Percentiles rank a stretch among this genome's conserved stretches.
These are phyloP conservation scores for Nitzschia putrida DNA, from an alignment of 108 stramenopile species.

Conservation along the genomic window DNA sequence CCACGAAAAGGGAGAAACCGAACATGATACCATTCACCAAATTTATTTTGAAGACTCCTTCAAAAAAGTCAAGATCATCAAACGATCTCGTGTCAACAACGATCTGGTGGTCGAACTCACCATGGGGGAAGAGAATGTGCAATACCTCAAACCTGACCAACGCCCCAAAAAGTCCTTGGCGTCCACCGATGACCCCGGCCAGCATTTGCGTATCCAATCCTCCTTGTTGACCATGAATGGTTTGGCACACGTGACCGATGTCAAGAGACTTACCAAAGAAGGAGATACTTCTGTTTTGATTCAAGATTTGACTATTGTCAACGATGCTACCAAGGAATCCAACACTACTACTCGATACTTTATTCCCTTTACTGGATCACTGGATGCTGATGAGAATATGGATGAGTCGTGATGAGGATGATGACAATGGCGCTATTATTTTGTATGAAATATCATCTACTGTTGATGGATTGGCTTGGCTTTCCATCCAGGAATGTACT, in stretches of 20 bases:
- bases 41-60: slow-evolving; percentile 41
- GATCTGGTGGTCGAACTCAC: slow-evolving; percentile 69
- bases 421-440: no score
- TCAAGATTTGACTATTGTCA: slow-evolving; percentile 71
- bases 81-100: slow-evolving; percentile 76
- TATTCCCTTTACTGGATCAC: slow-evolving; percentile 45
- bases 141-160: slow-evolving; percentile 56
- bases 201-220: slow-evolving; percentile 58
- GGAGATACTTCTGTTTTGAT: slow-evolving; percentile 44
- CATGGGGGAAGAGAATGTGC: slow-evolving; percentile 55
- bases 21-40: slow-evolving; percentile 70
- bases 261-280: slow-evolving; percentile 62
- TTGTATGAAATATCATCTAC: no score
- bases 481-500: no score
- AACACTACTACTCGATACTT: slow-evolving; percentile 76
- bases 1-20: slow-evolving; percentile 84
- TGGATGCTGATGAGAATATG: slow-evolving; percentile 17
- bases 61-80: slow-evolving; percentile 57
- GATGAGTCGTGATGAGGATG: slow-evolving; percentile 7
- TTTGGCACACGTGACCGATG: slow-evolving; percentile 70
- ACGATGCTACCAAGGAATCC: slow-evolving; percentile 59
- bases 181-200: slow-evolving; percentile 56
- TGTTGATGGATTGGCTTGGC: no score
- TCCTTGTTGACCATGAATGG: slow-evolving; percentile 83
- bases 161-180: slow-evolving; percentile 73